Evolutionary conservation across 2,329 filamentous ascomycete genomes (phyloP).

Genomic region (Ophiocordyceps polyrhachis-furcata): DNA sequence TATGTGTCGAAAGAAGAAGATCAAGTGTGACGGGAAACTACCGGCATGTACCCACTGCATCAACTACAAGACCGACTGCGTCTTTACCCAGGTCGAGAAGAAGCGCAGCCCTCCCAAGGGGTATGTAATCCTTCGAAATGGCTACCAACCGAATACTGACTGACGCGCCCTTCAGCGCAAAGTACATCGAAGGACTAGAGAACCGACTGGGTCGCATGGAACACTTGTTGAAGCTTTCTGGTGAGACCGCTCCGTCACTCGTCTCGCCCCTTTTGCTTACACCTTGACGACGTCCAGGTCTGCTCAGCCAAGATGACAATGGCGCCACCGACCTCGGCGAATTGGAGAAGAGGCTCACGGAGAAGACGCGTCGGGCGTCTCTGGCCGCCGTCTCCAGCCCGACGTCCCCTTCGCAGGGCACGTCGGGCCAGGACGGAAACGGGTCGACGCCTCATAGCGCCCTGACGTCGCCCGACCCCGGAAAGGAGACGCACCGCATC

Average conservation of each 20-base stretch:
- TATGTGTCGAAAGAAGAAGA: conserved; percentile 93
- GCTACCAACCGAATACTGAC: not conserved
- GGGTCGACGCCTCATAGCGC: conserved; percentile 32
- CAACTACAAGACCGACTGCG: conserved; percentile 95
- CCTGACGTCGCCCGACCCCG: conserved; percentile 32
- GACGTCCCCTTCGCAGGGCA: conserved; percentile 29
- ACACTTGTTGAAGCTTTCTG: conserved; percentile 69
- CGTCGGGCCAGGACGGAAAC: conserved; percentile 22
- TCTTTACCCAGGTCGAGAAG: conserved; percentile 97
- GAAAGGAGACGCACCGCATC: conserved; percentile 15
- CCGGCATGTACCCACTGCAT: conserved; percentile 89
- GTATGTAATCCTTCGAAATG: conserved; percentile 27
- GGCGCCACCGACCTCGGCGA: conserved; percentile 76
- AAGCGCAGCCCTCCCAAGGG: conserved; percentile 95
- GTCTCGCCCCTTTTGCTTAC: not conserved
- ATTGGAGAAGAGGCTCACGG: conserved; percentile 56
- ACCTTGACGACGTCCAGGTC: conserved; percentile 22
- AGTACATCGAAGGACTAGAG: conserved; percentile 94
- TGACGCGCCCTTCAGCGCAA: conserved; percentile 42
- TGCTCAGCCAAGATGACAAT: conserved; percentile 70
- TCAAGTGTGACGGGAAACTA: conserved; percentile 94
- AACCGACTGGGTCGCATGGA: conserved; percentile 95
- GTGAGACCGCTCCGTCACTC: conserved; percentile 16
- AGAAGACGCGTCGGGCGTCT: conserved; percentile 35
- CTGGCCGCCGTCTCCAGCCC: conserved; percentile 26